Evolutionary conservation across 1,284 basidiomycete genomes (phyloP).

Genomic region (Ceratobasidium sp.): DNA sequence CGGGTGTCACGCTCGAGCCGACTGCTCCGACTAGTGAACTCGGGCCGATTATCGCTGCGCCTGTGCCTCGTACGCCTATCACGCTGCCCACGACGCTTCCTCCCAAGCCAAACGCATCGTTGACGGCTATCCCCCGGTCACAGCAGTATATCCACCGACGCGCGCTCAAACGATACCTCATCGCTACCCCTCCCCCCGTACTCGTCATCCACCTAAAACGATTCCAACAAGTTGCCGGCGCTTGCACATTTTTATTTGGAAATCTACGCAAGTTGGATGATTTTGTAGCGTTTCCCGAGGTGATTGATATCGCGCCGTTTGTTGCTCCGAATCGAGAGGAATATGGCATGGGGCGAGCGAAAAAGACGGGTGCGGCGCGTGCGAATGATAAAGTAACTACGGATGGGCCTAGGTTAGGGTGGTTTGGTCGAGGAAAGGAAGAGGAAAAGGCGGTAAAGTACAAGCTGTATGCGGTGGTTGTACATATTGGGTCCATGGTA

Average conservation of each 20-base stretch:
- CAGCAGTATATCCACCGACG: constrained; percentile 81
- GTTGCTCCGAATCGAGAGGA: constrained; percentile 85
- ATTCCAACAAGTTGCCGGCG: constrained; percentile 81
- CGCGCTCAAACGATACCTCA: constrained; percentile 94
- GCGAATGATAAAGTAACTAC: background rate
- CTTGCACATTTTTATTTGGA: constrained; percentile 62
- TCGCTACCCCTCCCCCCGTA: constrained; percentile 86
- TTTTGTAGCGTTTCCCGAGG: constrained; percentile 88
- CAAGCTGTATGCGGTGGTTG: constrained; percentile 85
- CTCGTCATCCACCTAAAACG: constrained; percentile 94
- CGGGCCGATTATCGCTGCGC: constrained; percentile 20
- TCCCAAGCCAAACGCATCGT: background rate
- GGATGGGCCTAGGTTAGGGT: constrained; percentile 31
- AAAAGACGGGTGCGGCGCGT: constrained; percentile 49
- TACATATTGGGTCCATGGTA: constrained; percentile 92
- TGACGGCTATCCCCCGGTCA: constrained; percentile 56
- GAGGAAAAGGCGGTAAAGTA: constrained; percentile 72
- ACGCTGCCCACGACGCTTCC: constrained; percentile 46
- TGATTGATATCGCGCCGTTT: constrained; percentile 86
- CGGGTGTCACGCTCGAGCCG: background rate
- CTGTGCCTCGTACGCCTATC: constrained; percentile 38
- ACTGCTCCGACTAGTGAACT: background rate
- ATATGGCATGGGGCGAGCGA: constrained; percentile 62
- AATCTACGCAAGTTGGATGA: constrained; percentile 88
- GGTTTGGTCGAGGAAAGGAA: constrained; percentile 55